phyloP scores from a whole-genome alignment of 352 stramenopile genomes.

The Pythium coloratum region DNA sequence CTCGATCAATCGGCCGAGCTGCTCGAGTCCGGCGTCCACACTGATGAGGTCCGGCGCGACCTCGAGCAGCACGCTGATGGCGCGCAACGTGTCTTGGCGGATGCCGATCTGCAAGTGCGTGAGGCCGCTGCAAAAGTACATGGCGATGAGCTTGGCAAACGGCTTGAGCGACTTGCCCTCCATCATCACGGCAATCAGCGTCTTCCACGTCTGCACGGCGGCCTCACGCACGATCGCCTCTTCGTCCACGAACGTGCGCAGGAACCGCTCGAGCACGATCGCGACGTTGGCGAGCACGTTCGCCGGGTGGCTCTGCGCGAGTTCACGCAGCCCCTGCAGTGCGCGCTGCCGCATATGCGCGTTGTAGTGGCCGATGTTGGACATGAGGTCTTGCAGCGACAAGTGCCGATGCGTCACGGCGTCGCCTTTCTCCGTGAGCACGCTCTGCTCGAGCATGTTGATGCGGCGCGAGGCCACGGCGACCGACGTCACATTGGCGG shows the following conservation, averaged over 20 bases:
- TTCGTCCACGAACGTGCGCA: slow-evolving; percentile 73
- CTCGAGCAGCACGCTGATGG: slow-evolving; percentile 70
- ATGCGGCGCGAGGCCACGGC: slow-evolving; percentile 74
- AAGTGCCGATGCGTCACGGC: slow-evolving; percentile 68
- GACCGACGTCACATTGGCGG: slow-evolving; percentile 80
- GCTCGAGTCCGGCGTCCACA: slow-evolving; percentile 49
- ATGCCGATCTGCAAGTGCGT: slow-evolving; percentile 80
- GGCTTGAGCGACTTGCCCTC: slow-evolving; percentile 53
- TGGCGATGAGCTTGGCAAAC: slow-evolving; percentile 70
- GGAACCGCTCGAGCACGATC: slow-evolving; percentile 74
- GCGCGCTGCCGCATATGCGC: slow-evolving; percentile 73
- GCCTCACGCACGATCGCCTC: slow-evolving; percentile 78
- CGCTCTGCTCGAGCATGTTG: slow-evolving; percentile 80
- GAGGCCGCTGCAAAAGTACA: slow-evolving; percentile 81
- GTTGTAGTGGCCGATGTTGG: slow-evolving; percentile 78
- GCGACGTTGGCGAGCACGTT: slow-evolving; percentile 75
- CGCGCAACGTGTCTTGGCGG: slow-evolving; percentile 65
- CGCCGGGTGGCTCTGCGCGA: slow-evolving; percentile 45
- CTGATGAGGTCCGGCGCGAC: slow-evolving; percentile 55
- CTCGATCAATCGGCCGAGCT: slow-evolving; percentile 66
- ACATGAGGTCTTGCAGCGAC: slow-evolving; percentile 67
- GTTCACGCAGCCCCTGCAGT: slow-evolving; percentile 62
- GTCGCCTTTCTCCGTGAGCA: slow-evolving; percentile 67
- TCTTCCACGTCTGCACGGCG: slow-evolving; percentile 65
- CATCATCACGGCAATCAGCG: slow-evolving; percentile 56